These are phyloP conservation scores for Nothophoma quercina DNA, from an alignment of 2,329 filamentous ascomycete genomes.

Conservation along the genomic window DNA sequence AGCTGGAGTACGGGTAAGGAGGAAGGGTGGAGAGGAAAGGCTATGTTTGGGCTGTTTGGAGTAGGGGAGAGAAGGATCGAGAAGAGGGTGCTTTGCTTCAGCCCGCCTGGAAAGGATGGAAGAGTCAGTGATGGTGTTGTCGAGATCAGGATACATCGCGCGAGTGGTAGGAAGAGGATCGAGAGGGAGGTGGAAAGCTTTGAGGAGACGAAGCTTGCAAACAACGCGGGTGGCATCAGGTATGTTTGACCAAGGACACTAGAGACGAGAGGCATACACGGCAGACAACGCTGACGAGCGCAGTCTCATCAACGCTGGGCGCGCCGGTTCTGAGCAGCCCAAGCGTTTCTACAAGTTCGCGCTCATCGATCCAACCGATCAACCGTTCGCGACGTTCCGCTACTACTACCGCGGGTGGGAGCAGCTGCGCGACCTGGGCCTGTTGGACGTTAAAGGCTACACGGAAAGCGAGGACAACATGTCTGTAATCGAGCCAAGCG, in stretches of 20 bases:
- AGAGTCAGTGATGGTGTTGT: conserved; percentile 39
- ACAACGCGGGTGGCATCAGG: conserved; percentile 33
- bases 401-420: conserved; percentile 49
- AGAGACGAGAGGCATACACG: too few relatives aligned
- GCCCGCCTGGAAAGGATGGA: conserved; percentile 17
- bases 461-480: conserved; percentile 28
- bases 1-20: conserved; percentile 55
- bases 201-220: conserved; percentile 16
- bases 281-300: background rate
- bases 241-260: conserved; percentile 24
- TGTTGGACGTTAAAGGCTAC: conserved; percentile 25
- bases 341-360: conserved; percentile 58
- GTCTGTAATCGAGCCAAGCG: conserved; percentile 39
- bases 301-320: conserved; percentile 50
- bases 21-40: conserved; percentile 54
- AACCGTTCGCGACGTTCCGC: conserved; percentile 57
- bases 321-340: conserved; percentile 49
- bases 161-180: conserved; percentile 50
- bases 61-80: conserved; percentile 46
- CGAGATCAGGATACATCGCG: conserved; percentile 54
- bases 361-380: conserved; percentile 57
- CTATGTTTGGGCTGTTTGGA: conserved; percentile 54
- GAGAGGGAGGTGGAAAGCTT: conserved; percentile 38
- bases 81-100: conserved; percentile 54
- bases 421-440: conserved; percentile 33